Percentiles rank a stretch among this genome's conserved stretches.
These are phyloP conservation scores for Phytophthora litchii DNA, from an alignment of 352 stramenopile species.

Conservation along the genomic window DNA sequence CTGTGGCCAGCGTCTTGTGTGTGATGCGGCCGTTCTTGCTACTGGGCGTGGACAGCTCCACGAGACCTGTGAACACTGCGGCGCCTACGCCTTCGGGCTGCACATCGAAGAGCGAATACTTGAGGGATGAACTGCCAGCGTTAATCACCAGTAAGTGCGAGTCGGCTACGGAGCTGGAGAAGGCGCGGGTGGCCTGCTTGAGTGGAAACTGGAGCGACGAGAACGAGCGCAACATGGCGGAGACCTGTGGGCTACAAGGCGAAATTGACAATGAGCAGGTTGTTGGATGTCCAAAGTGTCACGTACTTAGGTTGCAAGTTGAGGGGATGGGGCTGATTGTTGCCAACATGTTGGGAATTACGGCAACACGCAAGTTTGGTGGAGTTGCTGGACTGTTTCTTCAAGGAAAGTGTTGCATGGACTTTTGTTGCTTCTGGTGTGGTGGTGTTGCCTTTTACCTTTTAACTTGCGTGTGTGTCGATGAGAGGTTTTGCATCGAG, in stretches of 20 bases:
- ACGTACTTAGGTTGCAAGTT: slow-evolving; percentile 18
- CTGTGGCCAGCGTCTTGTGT: slow-evolving; percentile 60
- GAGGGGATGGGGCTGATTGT: slow-evolving; percentile 1
- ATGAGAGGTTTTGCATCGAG: slow-evolving; percentile 7
- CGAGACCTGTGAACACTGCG: slow-evolving; percentile 74
- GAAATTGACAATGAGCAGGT: slow-evolving; percentile 16
- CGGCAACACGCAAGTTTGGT: slow-evolving; percentile 17
- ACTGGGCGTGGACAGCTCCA: slow-evolving; percentile 73
- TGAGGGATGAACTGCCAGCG: slow-evolving; percentile 82
- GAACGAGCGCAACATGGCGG: slow-evolving; percentile 31
- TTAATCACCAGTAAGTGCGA: slow-evolving; percentile 76
- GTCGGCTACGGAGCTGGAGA: slow-evolving; percentile 29
- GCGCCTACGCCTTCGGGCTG: slow-evolving; percentile 44
- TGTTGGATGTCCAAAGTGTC: slow-evolving; percentile 22
- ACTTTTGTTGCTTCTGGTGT: no score
- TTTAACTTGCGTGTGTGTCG: slow-evolving; percentile 17
- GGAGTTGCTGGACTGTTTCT: no score
- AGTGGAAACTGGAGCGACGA: slow-evolving; percentile 25
- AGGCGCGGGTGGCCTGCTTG: slow-evolving; percentile 27
- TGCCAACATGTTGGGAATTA: not conserved
- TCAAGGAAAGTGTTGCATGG: not conserved
- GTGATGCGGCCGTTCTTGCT: slow-evolving; percentile 68
- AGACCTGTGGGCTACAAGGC: slow-evolving; percentile 8
- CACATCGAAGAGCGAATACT: slow-evolving; percentile 85
- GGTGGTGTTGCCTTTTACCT: not conserved